phyloP scores from a whole-genome alignment of 2,329 filamentous ascomycete species.

The Colletotrichum chrysophilum region DNA sequence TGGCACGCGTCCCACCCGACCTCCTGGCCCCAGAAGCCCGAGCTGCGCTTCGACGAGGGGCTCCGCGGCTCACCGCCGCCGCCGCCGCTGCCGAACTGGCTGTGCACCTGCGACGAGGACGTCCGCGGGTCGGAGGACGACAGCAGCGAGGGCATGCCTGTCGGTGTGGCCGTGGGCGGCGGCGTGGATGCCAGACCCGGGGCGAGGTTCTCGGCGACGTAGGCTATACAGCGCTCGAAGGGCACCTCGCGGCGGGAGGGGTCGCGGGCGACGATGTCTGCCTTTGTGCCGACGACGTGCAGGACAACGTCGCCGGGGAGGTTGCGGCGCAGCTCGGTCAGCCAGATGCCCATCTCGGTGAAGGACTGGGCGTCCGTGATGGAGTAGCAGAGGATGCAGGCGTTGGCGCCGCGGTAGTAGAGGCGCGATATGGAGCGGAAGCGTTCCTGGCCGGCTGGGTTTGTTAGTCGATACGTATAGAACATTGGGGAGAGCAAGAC shows the following conservation, averaged over 20 bases:
- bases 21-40: slow-evolving; percentile 89
- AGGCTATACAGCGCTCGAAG: slow-evolving; percentile 94
- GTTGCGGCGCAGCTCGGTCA: slow-evolving; percentile 82
- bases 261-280: slow-evolving; percentile 87
- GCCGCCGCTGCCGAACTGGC: slow-evolving; percentile 27
- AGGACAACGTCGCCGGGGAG: slow-evolving; percentile 80
- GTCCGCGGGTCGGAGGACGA: slow-evolving; percentile 26
- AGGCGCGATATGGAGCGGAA: slow-evolving; percentile 94
- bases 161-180: slow-evolving; percentile 63
- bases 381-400: slow-evolving; percentile 92
- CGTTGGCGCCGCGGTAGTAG: slow-evolving; percentile 95
- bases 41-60: slow-evolving; percentile 69
- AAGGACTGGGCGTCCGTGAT: slow-evolving; percentile 89
- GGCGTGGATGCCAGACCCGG: slow-evolving; percentile 72
- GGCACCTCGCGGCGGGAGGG: slow-evolving; percentile 81
- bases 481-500: background rate
- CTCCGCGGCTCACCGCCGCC: slow-evolving; percentile 59
- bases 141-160: slow-evolving; percentile 30
- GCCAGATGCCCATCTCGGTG: slow-evolving; percentile 90
- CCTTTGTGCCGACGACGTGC: slow-evolving; percentile 94
- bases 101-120: slow-evolving; percentile 13
- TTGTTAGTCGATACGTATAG: background rate
- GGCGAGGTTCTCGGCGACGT: slow-evolving; percentile 89
- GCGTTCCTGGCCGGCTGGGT: slow-evolving; percentile 82
- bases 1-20: slow-evolving; percentile 97